Evolutionary conservation across 2,329 filamentous ascomycete genomes (phyloP).

Genomic region (Teratosphaeria destructans): DNA sequence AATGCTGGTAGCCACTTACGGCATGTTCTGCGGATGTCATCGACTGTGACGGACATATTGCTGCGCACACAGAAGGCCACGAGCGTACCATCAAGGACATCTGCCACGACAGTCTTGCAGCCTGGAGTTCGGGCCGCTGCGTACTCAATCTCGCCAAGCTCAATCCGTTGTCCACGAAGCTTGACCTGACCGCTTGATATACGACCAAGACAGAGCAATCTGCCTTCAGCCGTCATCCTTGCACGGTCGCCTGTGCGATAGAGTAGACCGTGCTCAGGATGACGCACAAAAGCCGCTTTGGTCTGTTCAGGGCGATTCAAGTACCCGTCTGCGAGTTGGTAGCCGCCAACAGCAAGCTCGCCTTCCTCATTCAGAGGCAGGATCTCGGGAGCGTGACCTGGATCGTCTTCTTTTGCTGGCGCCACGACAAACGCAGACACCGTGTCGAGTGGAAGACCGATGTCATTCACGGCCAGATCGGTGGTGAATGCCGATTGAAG

Average conservation of each 20-base stretch:
- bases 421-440: slow-evolving; percentile 66
- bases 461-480: slow-evolving; percentile 51
- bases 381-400: slow-evolving; percentile 28
- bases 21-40: slow-evolving; percentile 49
- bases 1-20: slow-evolving; percentile 66
- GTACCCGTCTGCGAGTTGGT: slow-evolving; percentile 71
- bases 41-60: slow-evolving; percentile 25
- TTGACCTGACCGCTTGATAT: slow-evolving; percentile 77
- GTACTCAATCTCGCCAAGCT: slow-evolving; percentile 52
- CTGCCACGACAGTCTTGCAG: slow-evolving; percentile 56
- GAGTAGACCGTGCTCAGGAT: slow-evolving; percentile 52
- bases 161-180: slow-evolving; percentile 67
- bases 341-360: slow-evolving; percentile 71
- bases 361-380: slow-evolving; percentile 58
- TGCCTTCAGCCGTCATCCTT: slow-evolving; percentile 54
- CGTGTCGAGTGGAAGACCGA: slow-evolving; percentile 69
- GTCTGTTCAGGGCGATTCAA: slow-evolving; percentile 74
- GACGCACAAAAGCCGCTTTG: slow-evolving; percentile 56
- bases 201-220: slow-evolving; percentile 73
- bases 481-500: slow-evolving; percentile 54
- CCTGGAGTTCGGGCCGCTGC: slow-evolving; percentile 50
- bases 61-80: slow-evolving; percentile 60
- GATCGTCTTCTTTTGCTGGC: slow-evolving; percentile 25
- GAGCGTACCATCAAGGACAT: slow-evolving; percentile 58
- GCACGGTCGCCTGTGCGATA: slow-evolving; percentile 85